Evolutionary conservation across 2,329 filamentous ascomycete genomes (phyloP), one percentile per base, ranked within the genome.

Genomic region (Stylonectria norvegica): DNA sequence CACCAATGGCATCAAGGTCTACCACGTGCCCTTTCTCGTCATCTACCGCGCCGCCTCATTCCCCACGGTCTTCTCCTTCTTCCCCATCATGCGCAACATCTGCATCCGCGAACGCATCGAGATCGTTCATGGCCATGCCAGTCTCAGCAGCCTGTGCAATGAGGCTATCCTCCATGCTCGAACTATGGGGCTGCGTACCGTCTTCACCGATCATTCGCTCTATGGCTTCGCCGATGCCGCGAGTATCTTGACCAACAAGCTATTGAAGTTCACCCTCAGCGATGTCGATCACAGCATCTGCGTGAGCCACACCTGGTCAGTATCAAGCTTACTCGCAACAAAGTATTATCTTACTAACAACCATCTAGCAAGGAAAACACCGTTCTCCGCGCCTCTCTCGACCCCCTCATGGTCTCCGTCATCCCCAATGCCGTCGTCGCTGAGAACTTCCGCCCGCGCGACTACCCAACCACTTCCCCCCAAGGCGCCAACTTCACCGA

Each of bases 261-360:
- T 98, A 27, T 75, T 98, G 40, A 98, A 98, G 63, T 98, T 98
- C 59, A 91, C 82, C 0, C 64, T 98, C 49, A 97, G 91, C 62
- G 93, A 98, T 61, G 90, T 98, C 11, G 93, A 97, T 60, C 93
- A 98, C 73, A 90, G 94, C 47, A 95, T 98, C 33, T 98, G 93
- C 59, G 93, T 98, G 56, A 96, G 89, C 66, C 90, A 98, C 71
- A 98, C 93, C 27, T 96, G 91, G 89, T 93, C 70, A 49, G 75
- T 50, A 19, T 35, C 12, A 15, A 22, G 10, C 5, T 11, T 3
- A 12, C n/a, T 17, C 14, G 16, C 8, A n/a, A n/a, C 4, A 9
- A 6, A 20, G 5, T 10, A 10, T 18, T 17, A 9, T 34, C 5
- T 18, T 36, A 25, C 50, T 60, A 35, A 64, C 48, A 4, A 15